Evolutionary conservation across 306 rosid genomes (phyloP).

Genomic region (Betula pendula): DNA sequence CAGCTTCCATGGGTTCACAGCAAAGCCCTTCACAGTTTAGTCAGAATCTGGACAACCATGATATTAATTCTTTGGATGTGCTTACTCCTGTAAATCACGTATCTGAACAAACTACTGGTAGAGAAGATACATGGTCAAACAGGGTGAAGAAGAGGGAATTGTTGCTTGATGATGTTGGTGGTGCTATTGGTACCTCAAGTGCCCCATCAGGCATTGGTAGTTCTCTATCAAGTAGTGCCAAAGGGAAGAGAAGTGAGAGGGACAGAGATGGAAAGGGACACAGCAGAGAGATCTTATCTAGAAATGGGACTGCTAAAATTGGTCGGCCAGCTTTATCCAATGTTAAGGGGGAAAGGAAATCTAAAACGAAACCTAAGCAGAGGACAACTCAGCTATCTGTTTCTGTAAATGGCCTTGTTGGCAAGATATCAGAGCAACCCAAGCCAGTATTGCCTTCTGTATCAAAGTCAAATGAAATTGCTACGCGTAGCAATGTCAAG

Average conservation of each 20-base stretch:
- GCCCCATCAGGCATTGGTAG: slow-evolving; percentile 64
- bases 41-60: slow-evolving; percentile 71
- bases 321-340: slow-evolving; percentile 79
- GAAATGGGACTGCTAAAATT: slow-evolving; percentile 82
- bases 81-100: slow-evolving; percentile 53
- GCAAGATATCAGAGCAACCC: slow-evolving; percentile 81
- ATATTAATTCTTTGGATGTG: slow-evolving; percentile 55
- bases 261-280: slow-evolving; percentile 98
- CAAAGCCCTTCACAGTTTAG: slow-evolving; percentile 72
- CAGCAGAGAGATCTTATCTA: slow-evolving; percentile 74
- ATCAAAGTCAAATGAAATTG: slow-evolving; percentile 58
- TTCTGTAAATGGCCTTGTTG: slow-evolving; percentile 90
- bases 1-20: slow-evolving; percentile 79
- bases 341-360: slow-evolving; percentile 86
- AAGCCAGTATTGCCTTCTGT: slow-evolving; percentile 64
- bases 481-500: slow-evolving; percentile 53
- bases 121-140: slow-evolving; percentile 79
- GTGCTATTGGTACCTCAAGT: slow-evolving; percentile 48
- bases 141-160: slow-evolving; percentile 97
- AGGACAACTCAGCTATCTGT: slow-evolving; percentile 87
- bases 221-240: slow-evolving; percentile 83
- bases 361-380: slow-evolving; percentile 96
- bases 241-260: slow-evolving; percentile 98
- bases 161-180: slow-evolving; percentile 87
- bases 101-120: slow-evolving; percentile 63